Base-by-base conservation (phyloP, 805 yeast species). In the Lipomyces spencermartinsiae region DNA sequence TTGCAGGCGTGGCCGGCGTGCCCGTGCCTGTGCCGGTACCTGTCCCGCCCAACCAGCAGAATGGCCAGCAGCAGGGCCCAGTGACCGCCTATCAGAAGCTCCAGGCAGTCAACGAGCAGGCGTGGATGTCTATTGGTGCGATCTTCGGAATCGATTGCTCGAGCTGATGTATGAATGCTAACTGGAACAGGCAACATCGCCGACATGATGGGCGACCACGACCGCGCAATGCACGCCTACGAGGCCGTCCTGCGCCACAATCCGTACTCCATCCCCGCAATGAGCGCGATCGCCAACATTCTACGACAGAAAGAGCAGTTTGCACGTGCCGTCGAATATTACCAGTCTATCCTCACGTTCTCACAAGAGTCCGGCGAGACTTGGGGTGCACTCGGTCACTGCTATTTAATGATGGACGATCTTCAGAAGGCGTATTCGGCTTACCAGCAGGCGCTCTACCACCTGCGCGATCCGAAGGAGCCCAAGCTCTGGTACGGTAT, bases 401-500 rank as follows among this genome's bases (percentile, higher is more conserved):
- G 99, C 81, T 95, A 93, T 77, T 82, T 95, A 74, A 95, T 95
- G 97, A 82, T 93, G 78, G 99, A 95, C 79, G 99, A 95, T 76
- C 84, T 95, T 69, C 97, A 92, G 78, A 87, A 97, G 74, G 98
- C 98, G 7, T 95, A 95, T 78, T 90, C 93, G 58, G 97, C 98
- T 2, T 95, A 95, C 81, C 99, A 95, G 81, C 93, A 96, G 77
- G 98, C 98, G 2, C 82, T 95, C 60, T 90, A 91, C 79, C 95
- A 92, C 78, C 81, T 93, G 76, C 92, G 91, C 71, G 94, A 95
- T 76, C 96, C 97, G 59, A 92, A 92, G 73, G 98, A 93, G 64
- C 98, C 98, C 65, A 93, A 93, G 77, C 85, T 95, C 73, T 95
- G 99, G 99, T 98, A 95, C 79, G 99, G 99, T 0, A 94, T 95